Evolutionary conservation across 805 yeast genomes (phyloP), one percentile per base, ranked within the genome.

Genomic region (Wickerhamiella parazyma): DNA sequence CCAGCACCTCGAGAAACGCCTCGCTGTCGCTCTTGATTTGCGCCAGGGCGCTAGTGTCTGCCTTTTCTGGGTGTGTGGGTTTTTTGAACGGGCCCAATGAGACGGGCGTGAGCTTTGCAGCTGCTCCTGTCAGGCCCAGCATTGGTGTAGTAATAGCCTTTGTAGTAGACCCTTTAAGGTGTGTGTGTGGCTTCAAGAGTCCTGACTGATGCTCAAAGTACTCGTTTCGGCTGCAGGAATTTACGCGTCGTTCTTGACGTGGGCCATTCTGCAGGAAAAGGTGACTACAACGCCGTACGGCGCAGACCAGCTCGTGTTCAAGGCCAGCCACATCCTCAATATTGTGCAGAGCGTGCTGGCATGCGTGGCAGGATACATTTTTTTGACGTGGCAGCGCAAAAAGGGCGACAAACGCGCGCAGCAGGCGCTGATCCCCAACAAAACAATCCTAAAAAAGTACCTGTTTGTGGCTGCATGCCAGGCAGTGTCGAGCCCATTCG

Each of bases 211-310:
- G 11, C n/a, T n/a, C 26, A 28, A 28, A n/a, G 4, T 28, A n/a
- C 31, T 12, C 31, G 16, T 64, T 3, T 69, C 71, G 45, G 63
- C 68, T 1, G 37, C 52, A 7, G 96, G 96, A 0, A 82, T 91
- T 29, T 91, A 91, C 56, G 75, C 74, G 2, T 80, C 95, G 39
- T 91, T 91, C 54, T 64, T 91, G 21, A 71, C 89, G 1, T 91
- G 98, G 98, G 86, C 94, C 0, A 71, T 84, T 29, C 72, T 91
- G 10, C 97, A 91, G 57, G 98, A 91, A 60, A 76, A 89, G 38
- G 75, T 91, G 50, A 72, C 86, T 11, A 75, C 86, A 1, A 78
- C 77, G 37, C 73, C 81, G 10, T 85, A 86, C 61, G 84, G 82
- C 1, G 53, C 64, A 7, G 71, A 72, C 24, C 55, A 60, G 12